phyloP scores from a whole-genome alignment of 768 basidiomycete species.

The Agaricus blazei region DNA sequence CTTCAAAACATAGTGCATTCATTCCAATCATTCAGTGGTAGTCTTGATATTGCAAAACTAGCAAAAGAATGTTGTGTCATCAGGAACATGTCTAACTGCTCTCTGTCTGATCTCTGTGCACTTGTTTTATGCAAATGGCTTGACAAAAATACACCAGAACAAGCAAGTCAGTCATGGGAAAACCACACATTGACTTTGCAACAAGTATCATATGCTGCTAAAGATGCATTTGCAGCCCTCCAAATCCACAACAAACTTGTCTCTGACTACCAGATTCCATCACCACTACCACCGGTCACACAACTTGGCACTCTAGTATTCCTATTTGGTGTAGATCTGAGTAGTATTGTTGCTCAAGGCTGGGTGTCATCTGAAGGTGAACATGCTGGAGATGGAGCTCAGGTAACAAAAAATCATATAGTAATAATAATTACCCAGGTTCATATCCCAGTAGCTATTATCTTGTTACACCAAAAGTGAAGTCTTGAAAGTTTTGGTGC shows the following conservation, averaged over 20 bases:
- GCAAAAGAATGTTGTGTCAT: not conserved
- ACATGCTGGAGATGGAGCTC: too few species aligned
- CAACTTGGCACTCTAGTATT: too few species aligned
- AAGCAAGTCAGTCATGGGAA: not conserved
- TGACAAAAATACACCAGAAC: not conserved
- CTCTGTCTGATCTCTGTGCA: not conserved
- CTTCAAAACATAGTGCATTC: not conserved
- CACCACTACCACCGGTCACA: not conserved
- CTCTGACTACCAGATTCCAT: not conserved
- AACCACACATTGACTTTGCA: not conserved
- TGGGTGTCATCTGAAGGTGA: too few species aligned
- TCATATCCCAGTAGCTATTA: too few species aligned
- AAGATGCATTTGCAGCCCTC: not conserved
- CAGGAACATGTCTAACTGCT: not conserved
- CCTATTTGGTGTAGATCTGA: too few species aligned
- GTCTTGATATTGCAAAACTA: not conserved
- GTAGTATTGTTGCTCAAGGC: too few species aligned
- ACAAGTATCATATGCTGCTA: not conserved
- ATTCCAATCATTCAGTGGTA: not conserved
- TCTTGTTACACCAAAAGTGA: too few species aligned
- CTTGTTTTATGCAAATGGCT: not conserved
- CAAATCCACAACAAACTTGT: not conserved
- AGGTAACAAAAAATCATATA: too few species aligned
- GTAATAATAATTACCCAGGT: too few species aligned
- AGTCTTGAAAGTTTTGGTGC: too few species aligned